Evolutionary conservation across 2,329 filamentous ascomycete species (phyloP).

Genomic region (Penicillium sp.): DNA sequence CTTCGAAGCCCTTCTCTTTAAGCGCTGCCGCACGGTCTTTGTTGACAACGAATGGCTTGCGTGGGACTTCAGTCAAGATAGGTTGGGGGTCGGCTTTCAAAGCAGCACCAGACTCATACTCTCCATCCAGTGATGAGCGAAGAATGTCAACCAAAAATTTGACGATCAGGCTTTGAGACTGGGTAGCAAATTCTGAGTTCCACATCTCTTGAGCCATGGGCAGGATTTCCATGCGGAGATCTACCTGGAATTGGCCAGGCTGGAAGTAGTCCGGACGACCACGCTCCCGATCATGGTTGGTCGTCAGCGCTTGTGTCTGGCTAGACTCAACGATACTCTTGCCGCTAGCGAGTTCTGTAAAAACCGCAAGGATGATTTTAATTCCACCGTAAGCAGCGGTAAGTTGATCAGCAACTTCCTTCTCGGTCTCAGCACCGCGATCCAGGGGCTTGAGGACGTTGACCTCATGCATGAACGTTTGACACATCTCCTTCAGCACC

Average conservation of each 20-base stretch:
- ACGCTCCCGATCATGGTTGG: conserved; percentile 55
- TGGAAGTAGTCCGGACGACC: conserved; percentile 62
- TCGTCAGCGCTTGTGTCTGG: conserved; percentile 58
- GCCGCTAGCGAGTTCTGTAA: conserved; percentile 70
- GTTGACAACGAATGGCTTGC: conserved; percentile 56
- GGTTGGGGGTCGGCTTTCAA: conserved; percentile 62
- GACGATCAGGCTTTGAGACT: conserved; percentile 72
- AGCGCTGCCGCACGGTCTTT: conserved; percentile 47
- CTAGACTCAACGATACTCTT: conserved; percentile 79
- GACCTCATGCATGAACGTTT: conserved; percentile 64
- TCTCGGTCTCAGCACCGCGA: conserved; percentile 39
- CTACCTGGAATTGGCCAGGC: conserved; percentile 77
- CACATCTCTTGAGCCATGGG: conserved; percentile 77
- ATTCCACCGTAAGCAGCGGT: conserved; percentile 62
- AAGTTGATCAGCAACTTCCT: conserved; percentile 44
- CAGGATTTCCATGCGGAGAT: conserved; percentile 77
- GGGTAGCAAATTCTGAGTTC: conserved; percentile 82
- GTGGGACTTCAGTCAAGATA: conserved; percentile 45
- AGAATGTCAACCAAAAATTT: conserved; percentile 82
- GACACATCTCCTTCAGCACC: conserved; percentile 70
- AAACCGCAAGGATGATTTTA: conserved; percentile 83
- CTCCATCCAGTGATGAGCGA: conserved; percentile 73
- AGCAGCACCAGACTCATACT: conserved; percentile 68
- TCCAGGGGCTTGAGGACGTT: conserved; percentile 48
- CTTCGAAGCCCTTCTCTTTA: conserved; percentile 50